Evolutionary conservation across 169 alveolate genomes (phyloP).

Genomic region (Babesia bovis): DNA sequence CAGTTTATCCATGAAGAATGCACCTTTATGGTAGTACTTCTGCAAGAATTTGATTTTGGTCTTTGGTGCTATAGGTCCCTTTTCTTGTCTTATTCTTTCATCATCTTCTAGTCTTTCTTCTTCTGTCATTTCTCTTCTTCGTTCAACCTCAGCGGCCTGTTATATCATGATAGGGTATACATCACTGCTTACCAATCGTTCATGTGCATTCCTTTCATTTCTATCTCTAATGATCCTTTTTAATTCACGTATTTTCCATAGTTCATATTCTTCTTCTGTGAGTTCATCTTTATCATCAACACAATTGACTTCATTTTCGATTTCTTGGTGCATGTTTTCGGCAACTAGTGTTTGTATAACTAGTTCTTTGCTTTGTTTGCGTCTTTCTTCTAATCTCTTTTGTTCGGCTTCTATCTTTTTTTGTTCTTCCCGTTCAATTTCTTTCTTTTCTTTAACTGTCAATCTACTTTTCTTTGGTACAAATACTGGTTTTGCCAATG

Average conservation of each 20-base stretch:
- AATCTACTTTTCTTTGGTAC: conserved; percentile 46
- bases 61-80: conserved; percentile 61
- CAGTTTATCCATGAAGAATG: conserved; percentile 83
- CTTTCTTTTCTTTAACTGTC: conserved; percentile 43
- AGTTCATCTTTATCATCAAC: conserved; percentile 61
- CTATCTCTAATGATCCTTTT: conserved; percentile 75
- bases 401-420: conserved; percentile 33
- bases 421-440: conserved; percentile 43
- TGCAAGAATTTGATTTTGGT: conserved; percentile 80
- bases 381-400: conserved; percentile 47
- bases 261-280: conserved; percentile 70
- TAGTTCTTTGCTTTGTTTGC: conserved; percentile 57
- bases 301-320: conserved; percentile 10
- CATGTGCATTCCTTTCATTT: conserved; percentile 64
- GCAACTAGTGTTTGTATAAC: conserved; percentile 43
- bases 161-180: conserved; percentile 8
- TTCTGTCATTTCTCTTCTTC: conserved; percentile 75
- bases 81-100: conserved; percentile 60
- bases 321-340: conserved; percentile 36
- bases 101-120: conserved; percentile 71
- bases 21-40: conserved; percentile 87
- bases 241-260: conserved; percentile 80
- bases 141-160: conserved; percentile 74
- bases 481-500: conserved; percentile 42
- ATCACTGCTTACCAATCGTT: conserved; percentile 42